Evolutionary conservation across 2,329 filamentous ascomycete genomes (phyloP).

Genomic region (Fusarium brevicatenulatum): DNA sequence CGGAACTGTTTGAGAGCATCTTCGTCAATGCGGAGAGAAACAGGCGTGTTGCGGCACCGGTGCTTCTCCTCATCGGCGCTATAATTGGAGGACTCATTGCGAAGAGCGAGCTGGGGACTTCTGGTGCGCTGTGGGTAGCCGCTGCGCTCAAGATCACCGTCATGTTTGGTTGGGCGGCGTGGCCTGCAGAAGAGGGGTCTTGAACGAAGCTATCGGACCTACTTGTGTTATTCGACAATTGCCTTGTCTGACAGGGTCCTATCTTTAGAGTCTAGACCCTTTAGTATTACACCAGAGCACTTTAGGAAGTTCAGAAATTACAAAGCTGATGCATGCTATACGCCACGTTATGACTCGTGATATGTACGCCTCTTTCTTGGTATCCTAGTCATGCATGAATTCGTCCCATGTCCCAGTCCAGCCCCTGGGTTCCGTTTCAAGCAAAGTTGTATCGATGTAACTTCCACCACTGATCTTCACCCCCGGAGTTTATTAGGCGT

Average conservation of each 20-base stretch:
- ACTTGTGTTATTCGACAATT: not conserved
- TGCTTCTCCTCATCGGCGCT: constrained; percentile 61
- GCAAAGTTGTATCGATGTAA: not conserved
- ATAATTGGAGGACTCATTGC: constrained; percentile 62
- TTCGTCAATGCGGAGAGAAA: constrained; percentile 61
- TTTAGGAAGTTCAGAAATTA: constrained; percentile 7
- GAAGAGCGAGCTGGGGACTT: constrained; percentile 58
- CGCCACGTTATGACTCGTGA: not conserved
- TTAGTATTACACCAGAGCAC: not conserved
- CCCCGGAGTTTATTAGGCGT: not conserved
- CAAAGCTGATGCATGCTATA: not conserved
- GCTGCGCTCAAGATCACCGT: constrained; percentile 66
- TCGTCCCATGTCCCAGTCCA: not conserved
- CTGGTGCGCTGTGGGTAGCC: constrained; percentile 69
- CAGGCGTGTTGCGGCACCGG: constrained; percentile 59
- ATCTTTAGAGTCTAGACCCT: not conserved
- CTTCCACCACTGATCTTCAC: not conserved
- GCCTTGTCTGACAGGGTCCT: not conserved
- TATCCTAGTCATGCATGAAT: not conserved
- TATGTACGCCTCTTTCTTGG: not conserved
- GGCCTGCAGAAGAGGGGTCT: constrained; percentile 60
- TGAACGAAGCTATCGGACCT: not conserved
- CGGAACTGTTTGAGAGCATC: constrained; percentile 54
- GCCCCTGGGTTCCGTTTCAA: not conserved
- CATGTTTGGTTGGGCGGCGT: constrained; percentile 67